These are phyloP conservation scores for Penicillium diatomitis DNA, from an alignment of 495 filamentous ascomycete genomes.

Conservation along the genomic window DNA sequence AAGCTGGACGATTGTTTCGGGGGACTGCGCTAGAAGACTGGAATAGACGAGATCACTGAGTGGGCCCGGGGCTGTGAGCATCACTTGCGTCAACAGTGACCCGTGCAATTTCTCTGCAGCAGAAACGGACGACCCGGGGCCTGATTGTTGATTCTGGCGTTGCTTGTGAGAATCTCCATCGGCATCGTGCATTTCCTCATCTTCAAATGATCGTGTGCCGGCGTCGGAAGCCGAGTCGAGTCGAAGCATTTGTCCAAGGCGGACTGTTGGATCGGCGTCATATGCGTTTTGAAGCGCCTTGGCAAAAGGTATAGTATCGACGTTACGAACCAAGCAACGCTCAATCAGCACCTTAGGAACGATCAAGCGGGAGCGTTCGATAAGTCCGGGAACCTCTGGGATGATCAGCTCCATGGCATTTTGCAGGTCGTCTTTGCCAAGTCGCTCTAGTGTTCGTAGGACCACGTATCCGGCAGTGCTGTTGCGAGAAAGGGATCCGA, in stretches of 20 bases:
- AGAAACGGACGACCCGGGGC: conserved; percentile 8
- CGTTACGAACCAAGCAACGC: conserved; percentile 59
- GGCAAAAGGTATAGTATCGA: conserved; percentile 52
- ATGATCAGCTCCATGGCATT: conserved; percentile 56
- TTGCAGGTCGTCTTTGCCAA: conserved; percentile 74
- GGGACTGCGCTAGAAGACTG: conserved; percentile 37
- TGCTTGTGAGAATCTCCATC: conserved; percentile 25
- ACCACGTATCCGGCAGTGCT: conserved; percentile 83
- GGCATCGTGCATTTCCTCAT: conserved; percentile 23
- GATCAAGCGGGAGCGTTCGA: conserved; percentile 64
- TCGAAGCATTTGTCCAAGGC: conserved; percentile 50
- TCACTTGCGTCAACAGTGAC: conserved; percentile 56
- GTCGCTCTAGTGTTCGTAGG: conserved; percentile 65
- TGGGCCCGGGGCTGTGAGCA: conserved; percentile 50
- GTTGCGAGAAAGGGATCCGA: conserved; percentile 73
- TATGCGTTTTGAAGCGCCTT: conserved; percentile 50
- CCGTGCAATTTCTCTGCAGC: conserved; percentile 49
- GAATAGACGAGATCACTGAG: conserved; percentile 50
- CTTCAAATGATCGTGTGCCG: conserved; percentile 3
- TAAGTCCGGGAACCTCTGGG: conserved; percentile 57
- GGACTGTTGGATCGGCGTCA: conserved; percentile 42
- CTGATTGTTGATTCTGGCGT: conserved; percentile 12
- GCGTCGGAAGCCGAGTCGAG: conserved; percentile 28
- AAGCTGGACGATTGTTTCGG: conserved; percentile 35
- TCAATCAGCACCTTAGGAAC: conserved; percentile 77